Evolutionary conservation across 2,329 filamentous ascomycete species (phyloP).

Genomic region (Colletotrichum sojae): DNA sequence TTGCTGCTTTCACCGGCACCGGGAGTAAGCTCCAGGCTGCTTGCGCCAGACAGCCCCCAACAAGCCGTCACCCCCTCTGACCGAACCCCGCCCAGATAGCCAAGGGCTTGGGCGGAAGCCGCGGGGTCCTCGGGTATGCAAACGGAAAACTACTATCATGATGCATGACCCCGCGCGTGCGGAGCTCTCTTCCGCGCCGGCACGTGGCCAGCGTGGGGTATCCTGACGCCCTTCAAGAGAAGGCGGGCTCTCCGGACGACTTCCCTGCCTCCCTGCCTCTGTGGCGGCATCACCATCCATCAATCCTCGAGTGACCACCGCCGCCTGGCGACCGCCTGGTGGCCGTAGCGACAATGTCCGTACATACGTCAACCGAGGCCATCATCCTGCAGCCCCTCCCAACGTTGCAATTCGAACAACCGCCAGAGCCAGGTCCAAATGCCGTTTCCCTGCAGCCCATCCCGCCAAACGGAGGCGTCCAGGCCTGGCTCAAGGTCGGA

Average conservation of each 20-base stretch:
- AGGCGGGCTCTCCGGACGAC: too few species aligned
- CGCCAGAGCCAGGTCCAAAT: not conserved
- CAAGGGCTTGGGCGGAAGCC: too few species aligned
- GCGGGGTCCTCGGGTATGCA: conserved; percentile 2
- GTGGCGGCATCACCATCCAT: not conserved
- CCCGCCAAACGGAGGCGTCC: conserved; percentile 44
- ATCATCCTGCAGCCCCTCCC: not conserved
- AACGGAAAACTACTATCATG: not conserved
- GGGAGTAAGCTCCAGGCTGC: too few species aligned
- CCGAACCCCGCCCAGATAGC: too few species aligned
- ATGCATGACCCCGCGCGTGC: not conserved
- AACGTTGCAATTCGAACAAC: not conserved
- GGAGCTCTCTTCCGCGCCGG: not conserved
- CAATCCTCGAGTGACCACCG: not conserved
- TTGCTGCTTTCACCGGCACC: too few species aligned
- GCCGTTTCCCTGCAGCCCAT: not conserved
- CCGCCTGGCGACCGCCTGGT: not conserved
- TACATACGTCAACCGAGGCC: not conserved
- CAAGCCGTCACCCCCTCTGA: too few species aligned
- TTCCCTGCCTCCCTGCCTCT: too few species aligned
- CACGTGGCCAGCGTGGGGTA: conserved; percentile 2
- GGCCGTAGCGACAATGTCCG: not conserved
- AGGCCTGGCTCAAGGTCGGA: conserved; percentile 64
- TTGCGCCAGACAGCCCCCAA: too few species aligned
- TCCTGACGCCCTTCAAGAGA: not conserved